phyloP scores from a whole-genome alignment of 2,329 filamentous ascomycete genomes.

The Sarocladium oryzae region DNA sequence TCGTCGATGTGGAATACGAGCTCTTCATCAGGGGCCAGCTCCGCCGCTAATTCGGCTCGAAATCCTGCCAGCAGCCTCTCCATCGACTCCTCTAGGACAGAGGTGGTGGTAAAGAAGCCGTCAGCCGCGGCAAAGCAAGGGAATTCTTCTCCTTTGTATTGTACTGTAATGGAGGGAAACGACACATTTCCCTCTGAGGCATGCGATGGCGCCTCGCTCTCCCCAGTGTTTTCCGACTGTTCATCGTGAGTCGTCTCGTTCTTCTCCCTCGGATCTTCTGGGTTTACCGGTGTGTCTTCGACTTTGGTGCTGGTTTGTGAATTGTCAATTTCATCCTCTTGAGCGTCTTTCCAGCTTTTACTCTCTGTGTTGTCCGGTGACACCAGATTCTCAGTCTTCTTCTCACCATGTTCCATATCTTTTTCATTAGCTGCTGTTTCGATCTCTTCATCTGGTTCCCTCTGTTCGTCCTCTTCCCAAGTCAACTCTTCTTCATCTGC shows the following conservation, averaged over 20 bases:
- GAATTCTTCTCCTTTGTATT: slow-evolving; percentile 37
- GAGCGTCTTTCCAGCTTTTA: background rate
- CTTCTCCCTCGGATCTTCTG: background rate
- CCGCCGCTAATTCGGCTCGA: slow-evolving; percentile 38
- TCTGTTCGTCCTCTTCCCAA: slow-evolving; percentile 6
- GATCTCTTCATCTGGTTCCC: background rate
- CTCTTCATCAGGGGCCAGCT: slow-evolving; percentile 39
- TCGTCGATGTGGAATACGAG: slow-evolving; percentile 45
- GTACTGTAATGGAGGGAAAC: slow-evolving; percentile 33
- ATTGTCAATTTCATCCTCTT: too few relatives aligned
- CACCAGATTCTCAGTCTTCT: background rate
- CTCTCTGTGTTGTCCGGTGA: background rate
- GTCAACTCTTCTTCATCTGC: slow-evolving; percentile 9
- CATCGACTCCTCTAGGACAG: slow-evolving; percentile 36
- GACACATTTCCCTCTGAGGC: slow-evolving; percentile 12
- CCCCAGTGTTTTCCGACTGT: background rate
- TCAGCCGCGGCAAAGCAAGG: slow-evolving; percentile 32
- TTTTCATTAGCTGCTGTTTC: slow-evolving; percentile 7
- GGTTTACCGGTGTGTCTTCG: background rate
- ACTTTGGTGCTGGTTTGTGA: background rate
- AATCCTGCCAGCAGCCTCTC: slow-evolving; percentile 37
- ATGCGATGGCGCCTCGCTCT: slow-evolving; percentile 7
- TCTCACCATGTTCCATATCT: background rate
- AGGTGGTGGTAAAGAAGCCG: slow-evolving; percentile 38
- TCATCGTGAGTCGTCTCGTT: background rate